phyloP scores from a whole-genome alignment of 306 rosid genomes.

The Lathyrus tuberosus region DNA sequence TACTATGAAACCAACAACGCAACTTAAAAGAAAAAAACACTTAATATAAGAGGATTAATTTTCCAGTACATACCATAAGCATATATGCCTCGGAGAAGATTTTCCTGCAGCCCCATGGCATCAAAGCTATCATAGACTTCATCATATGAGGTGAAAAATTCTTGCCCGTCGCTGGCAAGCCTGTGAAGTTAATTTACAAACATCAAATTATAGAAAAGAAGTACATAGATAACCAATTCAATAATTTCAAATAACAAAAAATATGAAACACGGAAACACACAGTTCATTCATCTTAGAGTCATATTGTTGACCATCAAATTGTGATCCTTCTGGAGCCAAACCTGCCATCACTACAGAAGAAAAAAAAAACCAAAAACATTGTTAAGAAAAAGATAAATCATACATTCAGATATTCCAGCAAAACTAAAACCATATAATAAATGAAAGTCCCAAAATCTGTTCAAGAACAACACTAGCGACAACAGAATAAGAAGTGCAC shows the following conservation, averaged over 20 bases:
- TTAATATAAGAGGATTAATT: background rate
- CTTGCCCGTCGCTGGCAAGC: slow-evolving; percentile 81
- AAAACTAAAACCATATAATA: slow-evolving; percentile 13
- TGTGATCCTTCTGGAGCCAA: slow-evolving; percentile 88
- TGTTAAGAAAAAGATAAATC: background rate
- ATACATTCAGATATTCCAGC: background rate
- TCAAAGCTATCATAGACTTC: slow-evolving; percentile 90
- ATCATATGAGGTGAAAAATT: slow-evolving; percentile 86
- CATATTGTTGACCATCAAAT: slow-evolving; percentile 84
- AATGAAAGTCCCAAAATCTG: background rate
- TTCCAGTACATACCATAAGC: slow-evolving; percentile 73
- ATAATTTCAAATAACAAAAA: slow-evolving; percentile 14
- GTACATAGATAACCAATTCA: slow-evolving; percentile 18
- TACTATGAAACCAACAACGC: background rate
- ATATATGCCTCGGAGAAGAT: slow-evolving; percentile 87
- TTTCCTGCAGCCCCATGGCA: slow-evolving; percentile 90
- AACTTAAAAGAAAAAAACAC: background rate
- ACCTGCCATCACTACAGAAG: slow-evolving; percentile 79
- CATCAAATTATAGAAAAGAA: slow-evolving; percentile 27
- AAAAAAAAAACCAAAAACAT: background rate
- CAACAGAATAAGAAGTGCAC: background rate
- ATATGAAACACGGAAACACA: slow-evolving; percentile 41
- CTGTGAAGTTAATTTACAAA: slow-evolving; percentile 40
- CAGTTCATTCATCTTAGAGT: slow-evolving; percentile 84
- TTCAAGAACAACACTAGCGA: background rate